These are phyloP conservation scores for Pseudoturritis turrita DNA, from an alignment of 345 rosid species.

Conservation along the genomic window DNA sequence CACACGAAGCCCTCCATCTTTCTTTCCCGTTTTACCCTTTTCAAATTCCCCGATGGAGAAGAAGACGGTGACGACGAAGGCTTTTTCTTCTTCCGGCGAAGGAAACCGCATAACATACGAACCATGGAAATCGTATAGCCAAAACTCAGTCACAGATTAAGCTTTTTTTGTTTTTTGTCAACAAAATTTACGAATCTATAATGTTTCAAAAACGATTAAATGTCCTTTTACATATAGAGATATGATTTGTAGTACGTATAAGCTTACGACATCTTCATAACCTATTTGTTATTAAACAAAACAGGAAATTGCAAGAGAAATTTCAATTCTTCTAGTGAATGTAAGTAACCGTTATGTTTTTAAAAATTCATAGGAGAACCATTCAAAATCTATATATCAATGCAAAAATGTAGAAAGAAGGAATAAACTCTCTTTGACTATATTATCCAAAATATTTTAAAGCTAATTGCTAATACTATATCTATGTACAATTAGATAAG, in stretches of 20 bases:
- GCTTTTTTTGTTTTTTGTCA: no score
- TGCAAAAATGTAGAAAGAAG: background rate
- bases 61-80: background rate
- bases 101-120: conserved; percentile 5
- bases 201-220: background rate
- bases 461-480: background rate
- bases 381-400: background rate
- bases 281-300: background rate
- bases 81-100: background rate
- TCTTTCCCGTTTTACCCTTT: conserved; percentile 8
- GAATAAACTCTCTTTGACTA: background rate
- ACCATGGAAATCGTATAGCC: background rate
- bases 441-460: background rate
- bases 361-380: background rate
- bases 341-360: background rate
- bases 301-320: background rate
- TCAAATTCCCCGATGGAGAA: background rate
- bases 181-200: background rate
- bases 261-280: background rate
- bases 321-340: background rate
- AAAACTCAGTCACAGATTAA: background rate
- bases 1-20: conserved; percentile 24
- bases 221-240: background rate
- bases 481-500: background rate
- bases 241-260: background rate